Base-by-base conservation (phyloP, 1,139 yeast species). In the Nakaseomyces sp. region DNA sequence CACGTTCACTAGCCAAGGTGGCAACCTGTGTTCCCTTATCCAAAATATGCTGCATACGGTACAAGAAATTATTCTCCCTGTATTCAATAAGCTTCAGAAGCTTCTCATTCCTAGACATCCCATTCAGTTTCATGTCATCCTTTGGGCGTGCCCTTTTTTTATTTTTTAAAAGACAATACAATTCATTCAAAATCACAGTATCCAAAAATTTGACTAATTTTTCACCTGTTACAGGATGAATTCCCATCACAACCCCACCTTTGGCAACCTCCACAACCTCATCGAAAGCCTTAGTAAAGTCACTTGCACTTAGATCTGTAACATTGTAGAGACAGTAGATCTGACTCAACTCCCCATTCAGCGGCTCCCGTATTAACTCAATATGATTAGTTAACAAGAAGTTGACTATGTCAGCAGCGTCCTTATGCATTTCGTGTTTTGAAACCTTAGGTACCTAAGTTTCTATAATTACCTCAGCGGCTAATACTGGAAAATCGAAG, bases 1-100 rank as follows among this genome's bases (percentile, higher is more conserved):
- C 68, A 41, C 74, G 66, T 45, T 74, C 74, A 40, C 64, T 66
- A 1, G 72, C 67, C 29, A 80, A 58, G 4, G 50, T 44, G 3
- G 49, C 44, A 4, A 59, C 38, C 28, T 35, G 38, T 5, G 38
- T 35, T 60, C 9, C 60, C 52, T 2, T 65, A 56, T 53, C 53
- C 40, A 17, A 22, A 7, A 35, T 35, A 22, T 20, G 28, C 18
- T 35, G 28, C 17, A 35, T 22, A 12, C 38, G 18, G 9, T 35
- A 20, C 28, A 20, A 12, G 18, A 35, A 20, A 35, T 35, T 22
- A 15, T 18, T 20, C 10, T 22, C 28, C n/a, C 13, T 35, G 28
- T 35, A 13, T 15, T 31, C 44, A 37, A 37, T 10, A 5, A 37
- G 41, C 7, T 25, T 19, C 15, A 12, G 5, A 26, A 37, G 18